phyloP scores from a whole-genome alignment of 768 basidiomycete species.

The Psilocybe tampanensis region DNA sequence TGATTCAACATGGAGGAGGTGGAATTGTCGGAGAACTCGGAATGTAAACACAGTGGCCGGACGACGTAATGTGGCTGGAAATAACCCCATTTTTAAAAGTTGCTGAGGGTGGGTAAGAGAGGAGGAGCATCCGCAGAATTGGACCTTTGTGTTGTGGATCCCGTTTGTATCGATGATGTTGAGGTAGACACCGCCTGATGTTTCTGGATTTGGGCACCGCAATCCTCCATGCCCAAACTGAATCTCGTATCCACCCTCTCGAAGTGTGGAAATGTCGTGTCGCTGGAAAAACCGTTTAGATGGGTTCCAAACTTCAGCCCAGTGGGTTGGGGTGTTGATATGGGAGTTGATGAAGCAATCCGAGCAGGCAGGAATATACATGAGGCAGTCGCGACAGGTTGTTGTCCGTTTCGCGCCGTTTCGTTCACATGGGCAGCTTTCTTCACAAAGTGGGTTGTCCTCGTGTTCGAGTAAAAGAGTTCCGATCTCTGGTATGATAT shows the following conservation, averaged over 20 bases:
- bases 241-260: neutral
- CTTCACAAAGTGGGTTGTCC: neutral
- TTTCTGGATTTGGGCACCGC: neutral
- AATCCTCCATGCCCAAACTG: constrained; percentile 9
- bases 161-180: constrained; percentile 24
- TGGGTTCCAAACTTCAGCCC: neutral
- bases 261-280: constrained; percentile 18
- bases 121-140: constrained; percentile 20
- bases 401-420: neutral
- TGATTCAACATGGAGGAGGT: constrained; percentile 24
- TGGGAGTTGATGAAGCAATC: neutral
- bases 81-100: constrained; percentile 19
- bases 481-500: neutral
- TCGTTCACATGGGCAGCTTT: neutral
- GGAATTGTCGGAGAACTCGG: constrained; percentile 19
- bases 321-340: neutral
- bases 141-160: constrained; percentile 19
- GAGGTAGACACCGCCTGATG: constrained; percentile 10
- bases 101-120: constrained; percentile 14
- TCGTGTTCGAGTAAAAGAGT: neutral
- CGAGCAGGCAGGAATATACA: neutral
- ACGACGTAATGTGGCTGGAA: constrained; percentile 23
- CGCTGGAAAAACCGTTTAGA: constrained; percentile 1
- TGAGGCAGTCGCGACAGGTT: neutral
- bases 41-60: constrained; percentile 26